Percentiles rank a stretch among this genome's conserved stretches.
These are phyloP conservation scores for Irpex rosettiformis DNA, from an alignment of 1,284 basidiomycete species.

Conservation along the genomic window DNA sequence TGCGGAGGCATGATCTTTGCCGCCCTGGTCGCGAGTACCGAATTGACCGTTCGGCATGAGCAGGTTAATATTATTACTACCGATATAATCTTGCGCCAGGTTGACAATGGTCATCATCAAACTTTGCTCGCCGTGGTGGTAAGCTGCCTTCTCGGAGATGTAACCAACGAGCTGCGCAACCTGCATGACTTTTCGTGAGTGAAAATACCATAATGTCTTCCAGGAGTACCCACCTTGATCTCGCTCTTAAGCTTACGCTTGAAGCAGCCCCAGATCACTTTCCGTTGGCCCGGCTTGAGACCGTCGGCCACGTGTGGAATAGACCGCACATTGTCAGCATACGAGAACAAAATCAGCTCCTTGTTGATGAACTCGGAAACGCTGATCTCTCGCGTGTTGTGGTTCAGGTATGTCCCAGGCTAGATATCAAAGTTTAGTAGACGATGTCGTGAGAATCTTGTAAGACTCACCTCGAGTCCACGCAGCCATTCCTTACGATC, in stretches of 20 bases:
- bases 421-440: slow-evolving; percentile 27
- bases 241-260: slow-evolving; percentile 91
- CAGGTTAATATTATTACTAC: slow-evolving; percentile 95
- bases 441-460: background rate
- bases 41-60: slow-evolving; percentile 93
- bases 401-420: slow-evolving; percentile 95
- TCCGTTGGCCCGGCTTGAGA: slow-evolving; percentile 98
- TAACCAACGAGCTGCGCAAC: slow-evolving; percentile 96
- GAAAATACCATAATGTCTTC: background rate
- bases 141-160: slow-evolving; percentile 90
- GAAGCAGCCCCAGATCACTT: slow-evolving; percentile 95
- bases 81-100: slow-evolving; percentile 93
- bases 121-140: slow-evolving; percentile 95
- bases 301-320: slow-evolving; percentile 94
- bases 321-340: slow-evolving; percentile 98
- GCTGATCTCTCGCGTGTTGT: slow-evolving; percentile 83
- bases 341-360: slow-evolving; percentile 98
- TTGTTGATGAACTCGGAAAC: slow-evolving; percentile 97
- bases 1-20: slow-evolving; percentile 94
- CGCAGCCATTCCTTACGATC: slow-evolving; percentile 99
- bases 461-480: slow-evolving; percentile 72
- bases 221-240: slow-evolving; percentile 66
- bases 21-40: slow-evolving; percentile 88
- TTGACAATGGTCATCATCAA: slow-evolving; percentile 90
- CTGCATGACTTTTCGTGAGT: slow-evolving; percentile 31